Evolutionary conservation across 169 alveolate genomes (phyloP).

Genomic region (Eimeria brunetti): DNA sequence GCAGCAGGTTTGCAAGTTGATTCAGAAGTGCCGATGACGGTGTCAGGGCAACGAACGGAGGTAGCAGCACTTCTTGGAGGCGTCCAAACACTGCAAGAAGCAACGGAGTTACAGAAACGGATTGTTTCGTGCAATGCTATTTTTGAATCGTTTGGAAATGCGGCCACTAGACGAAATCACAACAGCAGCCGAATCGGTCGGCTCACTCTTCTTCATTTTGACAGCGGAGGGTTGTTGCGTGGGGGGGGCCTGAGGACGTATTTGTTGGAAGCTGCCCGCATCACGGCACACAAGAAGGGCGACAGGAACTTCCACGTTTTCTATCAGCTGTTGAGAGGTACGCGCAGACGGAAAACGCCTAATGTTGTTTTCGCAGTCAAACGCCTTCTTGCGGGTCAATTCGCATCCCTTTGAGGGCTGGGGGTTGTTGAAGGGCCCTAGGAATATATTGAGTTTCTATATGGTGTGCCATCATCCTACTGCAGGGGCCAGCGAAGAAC

Average conservation of each 20-base stretch:
- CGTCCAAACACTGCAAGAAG: constrained; percentile 42
- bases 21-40: constrained; percentile 40
- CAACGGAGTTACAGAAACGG: constrained; percentile 82
- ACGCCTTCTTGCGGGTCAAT: not conserved
- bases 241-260: constrained; percentile 97
- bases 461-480: not conserved
- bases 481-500: constrained; percentile 5
- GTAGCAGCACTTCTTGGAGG: constrained; percentile 26
- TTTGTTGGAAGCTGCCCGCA: constrained; percentile 97
- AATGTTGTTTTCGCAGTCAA: not conserved
- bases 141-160: constrained; percentile 99
- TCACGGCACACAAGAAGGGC: constrained; percentile 88
- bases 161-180: constrained; percentile 98
- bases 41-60: constrained; percentile 31
- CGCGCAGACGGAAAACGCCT: not conserved
- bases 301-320: constrained; percentile 99
- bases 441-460: not conserved
- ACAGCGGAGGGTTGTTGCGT: constrained; percentile 90
- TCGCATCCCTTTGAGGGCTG: not conserved
- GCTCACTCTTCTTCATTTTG: constrained; percentile 95
- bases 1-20: constrained; percentile 2
- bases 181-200: constrained; percentile 99
- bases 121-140: constrained; percentile 97
- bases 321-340: constrained; percentile 87
- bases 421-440: not conserved